Evolutionary conservation across 306 rosid species (phyloP), one percentile per base, ranked within the genome.

Genomic region (Cicer cuneatum): DNA sequence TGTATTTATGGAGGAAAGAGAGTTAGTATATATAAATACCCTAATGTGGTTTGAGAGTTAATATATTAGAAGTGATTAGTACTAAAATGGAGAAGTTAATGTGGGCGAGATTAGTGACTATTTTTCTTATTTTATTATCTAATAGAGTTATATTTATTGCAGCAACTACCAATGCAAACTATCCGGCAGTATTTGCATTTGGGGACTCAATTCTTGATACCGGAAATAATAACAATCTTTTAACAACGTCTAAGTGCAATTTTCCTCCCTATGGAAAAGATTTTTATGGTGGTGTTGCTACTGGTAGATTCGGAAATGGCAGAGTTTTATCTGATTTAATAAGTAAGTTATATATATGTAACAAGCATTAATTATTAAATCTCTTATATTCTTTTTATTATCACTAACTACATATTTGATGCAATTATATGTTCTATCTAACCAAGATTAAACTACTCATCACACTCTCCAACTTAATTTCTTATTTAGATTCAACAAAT

Each of bases 181-280:
- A 77, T 49, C 90, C 96, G 0, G 96, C 96, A 0, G 29, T 90
- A 11, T 80, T 90, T 15, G 82, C 87, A 9, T 90, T 93, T 43
- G 97, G 97, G 9, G 96, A 93, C 53, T 93, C 97, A 0, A 90
- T 93, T 43, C 86, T 93, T 72, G 98, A 93, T 54, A 90, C 97
- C 0, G 97, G 97, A 78, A 93, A 85, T 69, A 93, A 90, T 84
- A 89, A 93, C 85, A 0, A 70, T 42, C 83, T 93, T 35, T 1
- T 10, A 19, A 65, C 93, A 7, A 1, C 72, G 0, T 38, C 48
- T 6, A 90, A 81, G 69, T 83, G 89, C 69, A 74, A 93, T 47
- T 86, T 61, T 53, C 81, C 93, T 14, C 98, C 98, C 0, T 90
- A 90, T 18, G 96, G 98, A 45, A 52, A 16, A 9, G 82, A 89